A percentile compares a stretch with the other conserved stretches of the same genome.
These are phyloP conservation scores for Macrocystidia cucumis DNA, from an alignment of 1,284 basidiomycete genomes.

Conservation along the genomic window DNA sequence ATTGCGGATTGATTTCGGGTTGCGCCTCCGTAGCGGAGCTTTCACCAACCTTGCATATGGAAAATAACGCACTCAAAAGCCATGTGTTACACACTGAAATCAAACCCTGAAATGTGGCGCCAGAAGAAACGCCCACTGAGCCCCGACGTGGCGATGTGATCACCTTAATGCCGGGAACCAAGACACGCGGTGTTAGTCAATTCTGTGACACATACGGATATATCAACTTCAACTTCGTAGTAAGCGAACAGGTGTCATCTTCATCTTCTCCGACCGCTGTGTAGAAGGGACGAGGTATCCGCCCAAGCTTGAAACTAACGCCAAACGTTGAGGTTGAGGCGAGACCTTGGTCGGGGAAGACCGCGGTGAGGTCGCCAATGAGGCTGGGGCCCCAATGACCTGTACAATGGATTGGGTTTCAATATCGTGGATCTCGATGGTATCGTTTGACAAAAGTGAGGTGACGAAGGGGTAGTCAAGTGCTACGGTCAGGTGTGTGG, in stretches of 20 bases:
- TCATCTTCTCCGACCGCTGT: conserved; percentile 50
- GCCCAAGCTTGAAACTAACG: conserved; percentile 37
- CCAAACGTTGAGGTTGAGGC: conserved; percentile 19
- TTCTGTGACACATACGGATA: too few species aligned
- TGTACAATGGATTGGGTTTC: conserved; percentile 73
- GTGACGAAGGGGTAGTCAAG: conserved; percentile 78
- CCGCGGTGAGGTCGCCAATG: conserved; percentile 15
- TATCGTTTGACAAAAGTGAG: conserved; percentile 71
- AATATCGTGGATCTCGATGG: conserved; percentile 76
- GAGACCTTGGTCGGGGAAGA: conserved; percentile 16
- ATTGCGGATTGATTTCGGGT: too few species aligned
- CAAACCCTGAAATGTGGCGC: too few species aligned
- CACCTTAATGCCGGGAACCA: too few species aligned
- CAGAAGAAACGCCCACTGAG: too few species aligned
- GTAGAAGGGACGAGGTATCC: conserved; percentile 59
- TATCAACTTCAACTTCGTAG: too few species aligned
- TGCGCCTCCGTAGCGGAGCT: too few species aligned
- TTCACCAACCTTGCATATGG: too few species aligned
- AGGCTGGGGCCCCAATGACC: conserved; percentile 47
- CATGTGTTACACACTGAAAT: too few species aligned
- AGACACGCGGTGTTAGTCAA: too few species aligned
- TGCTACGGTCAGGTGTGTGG: conserved; percentile 46
- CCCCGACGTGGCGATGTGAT: too few species aligned
- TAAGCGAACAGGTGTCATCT: conserved; percentile 28
- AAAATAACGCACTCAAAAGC: too few species aligned